Evolutionary conservation across 2,329 filamentous ascomycete genomes (phyloP), one percentile per base, ranked within the genome.

Genomic region (Fusarium devonianum): DNA sequence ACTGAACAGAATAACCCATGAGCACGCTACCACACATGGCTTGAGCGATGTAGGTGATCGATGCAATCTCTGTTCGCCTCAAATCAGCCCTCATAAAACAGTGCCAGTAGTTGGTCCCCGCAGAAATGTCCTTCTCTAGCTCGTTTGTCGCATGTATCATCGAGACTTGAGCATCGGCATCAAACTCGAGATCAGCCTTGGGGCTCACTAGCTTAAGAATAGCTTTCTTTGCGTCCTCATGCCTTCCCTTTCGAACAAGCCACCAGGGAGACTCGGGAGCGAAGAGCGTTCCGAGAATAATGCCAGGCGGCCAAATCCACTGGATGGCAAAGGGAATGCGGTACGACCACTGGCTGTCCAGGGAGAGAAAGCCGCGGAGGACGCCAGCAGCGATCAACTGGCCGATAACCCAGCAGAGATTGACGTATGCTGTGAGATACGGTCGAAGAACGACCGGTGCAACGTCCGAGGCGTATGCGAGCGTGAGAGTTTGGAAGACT

Each of bases 381-480:
- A 79, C 71, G 1, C 72, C 75, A 0, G 74, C 71, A 0, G 71
- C 70, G 18, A 78, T 69, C 23, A 80, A 55, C 50, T 80, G 76
- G 3, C 78, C 78, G 4, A 79, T 71, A 10, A 76, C 73, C 73
- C 76, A 80, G 62, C 77, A 80, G 33, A 80, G 67, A 47, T 80
- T 80, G 44, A 75, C 71, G 40, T 78, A 78, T 1, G 71, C 72
- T 2, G 75, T 78, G 8, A 81, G 68, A 49, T 80, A 79, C 4
- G 73, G 69, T n/a, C 78, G 71, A 2, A 81, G 49, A 3, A 64
- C 51, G 5, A 88, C 80, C 1, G 86, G 86, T 62, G 84, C 87
- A 34, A 89, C 85, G 64, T 88, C 85, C 29, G 82, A 81, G 7
- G 84, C 84, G 55, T 88, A 88, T 2, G 84, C 82, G 39, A 82